These are phyloP conservation scores for Carex myosuroides DNA, from an alignment of 176 grass and related monocot genomes.

Conservation along the genomic window DNA sequence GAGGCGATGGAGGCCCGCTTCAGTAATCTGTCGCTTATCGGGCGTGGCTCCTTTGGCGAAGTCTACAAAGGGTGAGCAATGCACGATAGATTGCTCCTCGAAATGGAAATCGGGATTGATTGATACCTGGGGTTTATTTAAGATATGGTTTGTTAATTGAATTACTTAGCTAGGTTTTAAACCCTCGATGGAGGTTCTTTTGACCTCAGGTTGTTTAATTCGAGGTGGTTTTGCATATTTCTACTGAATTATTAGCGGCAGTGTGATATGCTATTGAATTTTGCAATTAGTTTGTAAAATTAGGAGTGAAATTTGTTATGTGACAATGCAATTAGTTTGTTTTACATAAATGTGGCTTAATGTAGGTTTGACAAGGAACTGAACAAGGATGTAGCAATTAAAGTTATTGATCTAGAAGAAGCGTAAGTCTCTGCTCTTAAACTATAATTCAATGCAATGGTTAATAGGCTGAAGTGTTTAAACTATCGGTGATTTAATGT, in stretches of 20 bases:
- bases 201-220: neutral
- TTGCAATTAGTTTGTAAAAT: neutral
- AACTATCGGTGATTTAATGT: conserved; percentile 11
- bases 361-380: conserved; percentile 89
- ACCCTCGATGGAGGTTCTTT: neutral
- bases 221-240: conserved; percentile 28
- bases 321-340: neutral
- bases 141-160: conserved; percentile 16
- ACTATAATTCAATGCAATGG: conserved; percentile 12
- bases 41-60: conserved; percentile 78
- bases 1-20: conserved; percentile 74
- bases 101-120: neutral
- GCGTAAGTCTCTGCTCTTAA: conserved; percentile 49
- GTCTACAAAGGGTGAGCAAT: conserved; percentile 77
- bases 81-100: neutral
- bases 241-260: neutral
- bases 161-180: conserved; percentile 5
- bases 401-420: conserved; percentile 99
- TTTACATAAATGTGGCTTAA: neutral
- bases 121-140: neutral
- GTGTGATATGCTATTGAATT: neutral
- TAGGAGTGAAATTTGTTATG: neutral
- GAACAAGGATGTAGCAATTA: conserved; percentile 91
- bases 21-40: conserved; percentile 74
- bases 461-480: neutral